Evolutionary conservation across 1,284 basidiomycete species (phyloP).

Genomic region (Ustilago tritici): DNA sequence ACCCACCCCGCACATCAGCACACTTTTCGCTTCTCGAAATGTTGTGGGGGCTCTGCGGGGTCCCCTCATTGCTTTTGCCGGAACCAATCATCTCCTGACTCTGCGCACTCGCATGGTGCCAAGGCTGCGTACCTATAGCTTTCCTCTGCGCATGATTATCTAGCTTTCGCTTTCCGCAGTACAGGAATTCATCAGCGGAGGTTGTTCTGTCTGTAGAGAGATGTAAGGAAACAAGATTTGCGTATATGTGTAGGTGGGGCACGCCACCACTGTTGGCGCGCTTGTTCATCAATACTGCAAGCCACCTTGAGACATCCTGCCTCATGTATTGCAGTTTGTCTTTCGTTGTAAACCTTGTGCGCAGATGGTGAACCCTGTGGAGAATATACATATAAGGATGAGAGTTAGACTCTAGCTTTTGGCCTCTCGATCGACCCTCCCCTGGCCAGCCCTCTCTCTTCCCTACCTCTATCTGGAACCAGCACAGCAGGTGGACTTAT

Average conservation of each 20-base stretch:
- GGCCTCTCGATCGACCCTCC: not conserved
- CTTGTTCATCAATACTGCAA: not conserved
- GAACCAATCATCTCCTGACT: too few relatives aligned
- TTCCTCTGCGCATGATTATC: not conserved
- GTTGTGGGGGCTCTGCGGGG: too few relatives aligned
- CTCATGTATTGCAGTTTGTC: not conserved
- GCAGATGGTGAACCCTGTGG: not conserved
- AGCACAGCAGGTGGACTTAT: not conserved
- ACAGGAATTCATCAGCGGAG: not conserved
- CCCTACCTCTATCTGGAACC: not conserved
- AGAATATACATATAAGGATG: not conserved
- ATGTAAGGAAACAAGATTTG: not conserved
- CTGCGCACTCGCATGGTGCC: too few relatives aligned
- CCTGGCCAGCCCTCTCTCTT: not conserved
- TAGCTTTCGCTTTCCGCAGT: too few relatives aligned
- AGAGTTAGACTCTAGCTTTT: not conserved
- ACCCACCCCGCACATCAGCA: too few relatives aligned
- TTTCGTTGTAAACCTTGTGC: not conserved
- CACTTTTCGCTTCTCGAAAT: too few relatives aligned
- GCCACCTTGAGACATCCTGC: too few relatives aligned
- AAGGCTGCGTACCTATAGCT: not conserved
- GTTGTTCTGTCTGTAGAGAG: not conserved
- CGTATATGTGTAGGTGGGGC: not conserved
- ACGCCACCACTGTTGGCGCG: slow-evolving; percentile 1
- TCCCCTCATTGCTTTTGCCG: too few relatives aligned